A percentile compares a stretch with the other conserved stretches of the same genome.
phyloP scores from a whole-genome alignment of 768 basidiomycete species.

The Lepiota brunneoincarnata region DNA sequence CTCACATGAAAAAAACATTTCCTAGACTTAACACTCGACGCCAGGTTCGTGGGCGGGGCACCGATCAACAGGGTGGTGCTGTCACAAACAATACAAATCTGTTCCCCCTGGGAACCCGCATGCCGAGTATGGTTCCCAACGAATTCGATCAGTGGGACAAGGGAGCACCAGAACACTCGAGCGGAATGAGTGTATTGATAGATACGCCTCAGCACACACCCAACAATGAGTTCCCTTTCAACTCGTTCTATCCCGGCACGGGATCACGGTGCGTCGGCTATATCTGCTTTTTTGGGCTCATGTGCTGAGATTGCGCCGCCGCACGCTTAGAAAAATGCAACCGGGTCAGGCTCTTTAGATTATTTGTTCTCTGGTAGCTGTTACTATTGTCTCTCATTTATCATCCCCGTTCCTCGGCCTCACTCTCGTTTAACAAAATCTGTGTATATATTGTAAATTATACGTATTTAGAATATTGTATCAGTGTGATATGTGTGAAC shows the following conservation, averaged over 20 bases:
- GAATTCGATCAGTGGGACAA: conserved; percentile 35
- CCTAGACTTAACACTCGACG: conserved; percentile 60
- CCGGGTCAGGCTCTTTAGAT: not conserved
- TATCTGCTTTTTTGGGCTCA: not conserved
- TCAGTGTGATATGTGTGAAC: not conserved
- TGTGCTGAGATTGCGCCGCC: not conserved
- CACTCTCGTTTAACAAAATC: not conserved
- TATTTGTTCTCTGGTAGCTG: not conserved
- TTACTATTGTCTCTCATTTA: not conserved
- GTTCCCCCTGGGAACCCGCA: conserved; percentile 46
- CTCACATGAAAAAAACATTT: not conserved
- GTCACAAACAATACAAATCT: conserved; percentile 45
- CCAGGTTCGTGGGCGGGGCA: conserved; percentile 50
- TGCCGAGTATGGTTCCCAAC: conserved; percentile 36
- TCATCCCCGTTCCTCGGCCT: not conserved
- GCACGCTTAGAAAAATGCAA: not conserved
- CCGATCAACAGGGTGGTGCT: conserved; percentile 40
- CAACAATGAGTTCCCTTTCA: conserved; percentile 9
- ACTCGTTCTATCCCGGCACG: conserved; percentile 9
- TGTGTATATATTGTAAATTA: not conserved
- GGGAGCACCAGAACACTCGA: conserved; percentile 14
- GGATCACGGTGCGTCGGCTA: conserved; percentile 5
- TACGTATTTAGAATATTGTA: not conserved
- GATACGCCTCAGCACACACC: not conserved
- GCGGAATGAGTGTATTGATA: conserved; percentile 9